phyloP scores from a whole-genome alignment of 2,329 filamentous ascomycete species.

The Fusarium ambrosium region DNA sequence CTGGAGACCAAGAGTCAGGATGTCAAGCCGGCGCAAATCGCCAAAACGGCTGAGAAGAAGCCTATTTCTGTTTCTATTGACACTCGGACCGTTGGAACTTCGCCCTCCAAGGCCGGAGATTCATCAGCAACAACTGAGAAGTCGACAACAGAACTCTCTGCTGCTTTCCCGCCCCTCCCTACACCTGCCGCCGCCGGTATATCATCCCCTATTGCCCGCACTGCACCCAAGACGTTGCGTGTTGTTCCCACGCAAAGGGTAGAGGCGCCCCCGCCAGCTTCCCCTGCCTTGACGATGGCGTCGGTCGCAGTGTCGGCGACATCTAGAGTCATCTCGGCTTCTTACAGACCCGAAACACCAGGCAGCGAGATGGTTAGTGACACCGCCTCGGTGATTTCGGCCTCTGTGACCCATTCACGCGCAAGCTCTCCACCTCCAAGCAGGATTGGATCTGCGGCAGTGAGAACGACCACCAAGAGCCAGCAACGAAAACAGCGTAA shows the following conservation, averaged over 20 bases:
- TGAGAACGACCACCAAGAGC: conserved; percentile 80
- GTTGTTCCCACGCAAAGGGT: conserved; percentile 76
- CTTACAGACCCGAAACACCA: conserved; percentile 76
- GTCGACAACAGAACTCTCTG: conserved; percentile 46
- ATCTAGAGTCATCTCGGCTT: conserved; percentile 50
- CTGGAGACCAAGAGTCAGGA: conserved; percentile 36
- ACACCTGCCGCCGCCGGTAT: conserved; percentile 59
- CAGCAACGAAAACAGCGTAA: conserved; percentile 83
- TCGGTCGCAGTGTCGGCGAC: conserved; percentile 48
- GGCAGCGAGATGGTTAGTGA: conserved; percentile 82
- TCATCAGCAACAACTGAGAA: conserved; percentile 50
- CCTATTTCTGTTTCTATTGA: conserved; percentile 61
- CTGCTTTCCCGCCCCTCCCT: conserved; percentile 66
- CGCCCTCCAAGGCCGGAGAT: conserved; percentile 49
- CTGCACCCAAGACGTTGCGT: conserved; percentile 75
- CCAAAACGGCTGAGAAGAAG: conserved; percentile 39
- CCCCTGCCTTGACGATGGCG: conserved; percentile 48
- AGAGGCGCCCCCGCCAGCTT: conserved; percentile 63
- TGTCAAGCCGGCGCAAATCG: conserved; percentile 16
- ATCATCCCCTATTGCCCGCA: conserved; percentile 64
- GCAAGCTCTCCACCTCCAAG: conserved; percentile 77
- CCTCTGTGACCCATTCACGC: conserved; percentile 76
- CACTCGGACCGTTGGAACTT: conserved; percentile 61
- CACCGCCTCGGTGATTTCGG: conserved; percentile 79
- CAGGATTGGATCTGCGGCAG: conserved; percentile 76